Evolutionary conservation across 768 basidiomycete species (phyloP), one percentile per base, ranked within the genome.

Genomic region (Strobilomyces confusus): DNA sequence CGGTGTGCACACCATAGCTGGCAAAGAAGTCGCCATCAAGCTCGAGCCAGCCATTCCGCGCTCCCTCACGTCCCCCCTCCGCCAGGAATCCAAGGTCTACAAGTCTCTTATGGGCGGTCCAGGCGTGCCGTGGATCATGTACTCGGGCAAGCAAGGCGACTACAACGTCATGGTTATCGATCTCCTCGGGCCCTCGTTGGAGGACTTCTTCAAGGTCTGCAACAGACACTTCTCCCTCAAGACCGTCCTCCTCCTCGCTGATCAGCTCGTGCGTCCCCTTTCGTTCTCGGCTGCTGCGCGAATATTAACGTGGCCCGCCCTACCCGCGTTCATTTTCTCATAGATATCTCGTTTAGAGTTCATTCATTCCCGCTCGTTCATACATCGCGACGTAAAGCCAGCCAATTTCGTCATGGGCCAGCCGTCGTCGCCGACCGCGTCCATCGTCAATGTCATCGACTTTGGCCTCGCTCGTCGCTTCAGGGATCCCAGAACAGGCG

Each of bases 141-240:
- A 90, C 84, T 91, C 87, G 5, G 92, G 92, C 29, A 86, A 82
- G 56, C 86, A 95, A 65, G 95, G 88, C 29, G 85, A 94, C 70
- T 98, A 94, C 74, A 98, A 98, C 66, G 94, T 98, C 62, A 90
- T 99, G 80, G 91, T 98, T 65, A 93, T 98, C 65, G 95, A 98
- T 77, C 81, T 98, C 25, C 81, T 99, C 36, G 95, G 95, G 0
- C 93, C 95, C 4, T 87, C 86, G 3, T 75, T 92, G 46, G 90
- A 92, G 61, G 89, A 92, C 71, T 79, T 91, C 47, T 92, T 92
- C 78, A 87, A 90, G 68, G 81, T 83, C 73, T 92, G 89, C 69
- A 94, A 94, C 75, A 83, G 89, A 53, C 88, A 91, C 64, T 98
- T 99, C 69, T 86, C 86, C 4, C 78, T 98, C 68, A 98, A 95